These are phyloP conservation scores for Beauveria varroae DNA, from an alignment of 2,329 filamentous ascomycete species.

Conservation along the genomic window DNA sequence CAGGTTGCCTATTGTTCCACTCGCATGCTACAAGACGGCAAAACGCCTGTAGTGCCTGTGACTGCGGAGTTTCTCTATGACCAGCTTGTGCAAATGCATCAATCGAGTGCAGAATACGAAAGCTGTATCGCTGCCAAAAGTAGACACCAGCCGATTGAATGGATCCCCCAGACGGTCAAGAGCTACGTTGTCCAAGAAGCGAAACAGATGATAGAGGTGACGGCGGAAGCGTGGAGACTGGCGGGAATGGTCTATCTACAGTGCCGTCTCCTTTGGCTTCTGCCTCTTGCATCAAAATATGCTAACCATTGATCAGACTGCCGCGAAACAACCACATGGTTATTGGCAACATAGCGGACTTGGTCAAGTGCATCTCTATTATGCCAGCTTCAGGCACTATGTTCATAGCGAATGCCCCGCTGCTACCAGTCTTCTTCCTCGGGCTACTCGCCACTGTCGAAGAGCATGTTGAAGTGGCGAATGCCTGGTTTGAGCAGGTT, in stretches of 20 bases:
- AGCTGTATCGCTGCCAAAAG: slow-evolving; percentile 16
- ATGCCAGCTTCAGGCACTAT: slow-evolving; percentile 33
- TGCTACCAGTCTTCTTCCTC: slow-evolving; percentile 34
- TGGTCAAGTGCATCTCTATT: slow-evolving; percentile 30
- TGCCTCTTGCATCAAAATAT: not conserved
- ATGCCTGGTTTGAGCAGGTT: slow-evolving; percentile 30
- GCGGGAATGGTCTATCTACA: slow-evolving; percentile 32
- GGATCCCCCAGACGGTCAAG: slow-evolving; percentile 21
- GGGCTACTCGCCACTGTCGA: slow-evolving; percentile 26
- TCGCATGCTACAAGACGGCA: slow-evolving; percentile 25
- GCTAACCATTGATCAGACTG: slow-evolving; percentile 19
- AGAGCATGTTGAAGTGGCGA: slow-evolving; percentile 22
- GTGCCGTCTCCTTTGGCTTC: slow-evolving; percentile 24
- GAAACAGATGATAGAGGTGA: slow-evolving; percentile 31
- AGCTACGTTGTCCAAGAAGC: slow-evolving; percentile 20
- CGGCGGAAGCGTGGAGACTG: slow-evolving; percentile 34
- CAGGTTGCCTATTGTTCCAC: slow-evolving; percentile 31
- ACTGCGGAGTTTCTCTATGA: slow-evolving; percentile 21
- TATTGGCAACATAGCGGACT: slow-evolving; percentile 23
- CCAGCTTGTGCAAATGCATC: slow-evolving; percentile 25
- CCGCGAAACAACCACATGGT: slow-evolving; percentile 29
- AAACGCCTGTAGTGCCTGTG: slow-evolving; percentile 25
- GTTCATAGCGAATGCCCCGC: slow-evolving; percentile 34
- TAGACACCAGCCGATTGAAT: slow-evolving; percentile 19
- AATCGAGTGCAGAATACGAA: slow-evolving; percentile 27